Conservation (phyloP, 2,329 filamentous ascomycete genomes). For the Colletotrichum sp. region DNA sequence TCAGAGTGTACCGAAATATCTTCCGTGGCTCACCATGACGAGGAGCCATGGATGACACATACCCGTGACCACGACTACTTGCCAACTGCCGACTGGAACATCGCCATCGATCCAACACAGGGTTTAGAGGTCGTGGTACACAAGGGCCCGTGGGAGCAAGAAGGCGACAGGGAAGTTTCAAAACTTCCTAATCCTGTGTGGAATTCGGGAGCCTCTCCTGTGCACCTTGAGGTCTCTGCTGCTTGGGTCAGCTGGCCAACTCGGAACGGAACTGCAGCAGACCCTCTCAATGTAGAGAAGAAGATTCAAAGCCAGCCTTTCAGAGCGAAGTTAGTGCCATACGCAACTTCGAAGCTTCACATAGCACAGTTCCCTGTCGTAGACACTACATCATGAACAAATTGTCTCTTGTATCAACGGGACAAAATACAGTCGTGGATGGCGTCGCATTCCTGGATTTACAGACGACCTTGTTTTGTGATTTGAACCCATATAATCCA, state of each 20-base stretch:
- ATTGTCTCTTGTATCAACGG: not conserved
- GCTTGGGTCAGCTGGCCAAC: slow-evolving; percentile 12
- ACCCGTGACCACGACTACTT: slow-evolving; percentile 35
- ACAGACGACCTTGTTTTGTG: rapidly evolving
- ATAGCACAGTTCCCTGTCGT: slow-evolving; percentile 45
- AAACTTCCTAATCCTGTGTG: slow-evolving; percentile 32
- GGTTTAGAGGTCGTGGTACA: not conserved
- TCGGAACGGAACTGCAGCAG: not conserved
- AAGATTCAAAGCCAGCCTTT: slow-evolving; percentile 27
- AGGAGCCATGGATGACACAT: slow-evolving; percentile 24
- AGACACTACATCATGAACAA: not conserved
- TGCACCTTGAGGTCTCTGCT: slow-evolving; percentile 34
- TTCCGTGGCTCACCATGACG: not conserved
- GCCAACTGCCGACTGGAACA: slow-evolving; percentile 37
- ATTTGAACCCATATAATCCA: not conserved
- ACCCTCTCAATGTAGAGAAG: slow-evolving; percentile 27
- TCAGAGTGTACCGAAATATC: slow-evolving; percentile 29
- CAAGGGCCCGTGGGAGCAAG: slow-evolving; percentile 25
- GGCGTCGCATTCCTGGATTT: no score
- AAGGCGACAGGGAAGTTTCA: slow-evolving; percentile 21
- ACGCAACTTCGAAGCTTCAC: slow-evolving; percentile 50
- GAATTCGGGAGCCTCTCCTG: slow-evolving; percentile 36
- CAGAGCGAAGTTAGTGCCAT: slow-evolving; percentile 39
- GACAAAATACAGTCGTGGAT: rapidly evolving
- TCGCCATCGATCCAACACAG: slow-evolving; percentile 28